Base-by-base conservation (phyloP, 305 asterid species). In the Fraxinus sp. region DNA sequence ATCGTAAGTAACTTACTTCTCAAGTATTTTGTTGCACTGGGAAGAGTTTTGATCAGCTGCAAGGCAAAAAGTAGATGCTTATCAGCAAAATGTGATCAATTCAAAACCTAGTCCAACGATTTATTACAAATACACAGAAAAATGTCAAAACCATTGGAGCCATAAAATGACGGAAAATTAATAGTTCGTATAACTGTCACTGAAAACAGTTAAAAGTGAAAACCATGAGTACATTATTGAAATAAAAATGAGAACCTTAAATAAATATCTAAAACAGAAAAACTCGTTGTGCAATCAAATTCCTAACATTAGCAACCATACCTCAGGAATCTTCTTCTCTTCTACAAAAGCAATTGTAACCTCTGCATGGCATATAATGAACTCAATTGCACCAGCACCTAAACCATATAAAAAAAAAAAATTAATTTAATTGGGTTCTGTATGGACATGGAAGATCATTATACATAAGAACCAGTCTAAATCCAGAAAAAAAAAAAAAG, bases 351-450 rank as follows among this genome's bases (percentile, higher is more conserved):
- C 92, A 83, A 94, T 88, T 85, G 87, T 46, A 87, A 96, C 90
- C 90, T 96, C 99, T 9, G 99, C 98, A 92, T 96, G 99, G 89
- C 94, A 91, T 39, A 96, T 89, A 89, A 96, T 90, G 89, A 94
- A 96, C 88, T 96, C 98, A 59, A 96, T 85, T 68, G 99, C 99
- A 4, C 97, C 96, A 85, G 98, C 97, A 84, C 99, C 99, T 96
- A 87, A 81, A 84, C 77, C 89, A 87, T 71, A 74, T 82, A 9
- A 78, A 9, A 79, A 77, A 71, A 83, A 83, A 11, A 85, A 76
- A 66, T 35, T 86, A 62, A 82, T 49, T 32, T 68, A 77, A 43
- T 22, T 32, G 33, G 57, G 72, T 83, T 28, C 26, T 80, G 77
- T 32, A 32, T 71, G 43, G 76, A 30, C 75, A 71, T 5, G 39